Base-by-base conservation (phyloP, 495 filamentous ascomycete species). In the Wilcoxina mikolae region DNA sequence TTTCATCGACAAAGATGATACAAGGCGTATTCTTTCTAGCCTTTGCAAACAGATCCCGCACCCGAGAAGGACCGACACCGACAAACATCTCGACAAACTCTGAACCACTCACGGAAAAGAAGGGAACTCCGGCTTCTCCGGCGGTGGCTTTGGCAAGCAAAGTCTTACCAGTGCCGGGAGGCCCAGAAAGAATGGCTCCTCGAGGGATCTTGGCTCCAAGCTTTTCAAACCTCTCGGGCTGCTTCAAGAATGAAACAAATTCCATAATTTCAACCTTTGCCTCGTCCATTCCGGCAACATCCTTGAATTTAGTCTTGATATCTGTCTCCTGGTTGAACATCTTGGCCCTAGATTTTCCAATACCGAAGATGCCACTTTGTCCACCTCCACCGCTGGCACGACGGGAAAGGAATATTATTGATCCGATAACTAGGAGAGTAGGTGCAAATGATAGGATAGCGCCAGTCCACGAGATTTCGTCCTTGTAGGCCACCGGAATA, bases 21-120 rank as follows among this genome's bases (percentile, higher is more conserved):
- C 91, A 98, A 2, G 91, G 91, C 3, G 93, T 83, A 69, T 88
- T 91, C 73, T 95, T 95, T 38, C 93, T 77, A 10, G 91, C 91
- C 59, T 85, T 95, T 43, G 86, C 82, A 60, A 98, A 98, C 33
- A 98, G 76, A 69, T 98, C 91, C 65, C 91, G 79, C 39, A 98
- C 91, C 65, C 91, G 79, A 9, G 87, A 95, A 29, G 91, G 84
- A 71, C 91, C 91, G 49, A 98, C 91, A 76, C 91, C 91, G 39
- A 98, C 91, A 62, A 96, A 98, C 88, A 98, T 96, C 70, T 98
- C 91, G 35, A 98, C 88, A 61, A 98, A 98, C 65, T 98, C 91
- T 22, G 91, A 98, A 63, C 91, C 91, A 69, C 87, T 94, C 68
- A 96, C 93, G 62, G 82, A 94, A 76, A 85, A 98, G 76, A 98